Evolutionary conservation across 1,284 basidiomycete genomes (phyloP).

Genomic region (Pyrrhoderma noxium): DNA sequence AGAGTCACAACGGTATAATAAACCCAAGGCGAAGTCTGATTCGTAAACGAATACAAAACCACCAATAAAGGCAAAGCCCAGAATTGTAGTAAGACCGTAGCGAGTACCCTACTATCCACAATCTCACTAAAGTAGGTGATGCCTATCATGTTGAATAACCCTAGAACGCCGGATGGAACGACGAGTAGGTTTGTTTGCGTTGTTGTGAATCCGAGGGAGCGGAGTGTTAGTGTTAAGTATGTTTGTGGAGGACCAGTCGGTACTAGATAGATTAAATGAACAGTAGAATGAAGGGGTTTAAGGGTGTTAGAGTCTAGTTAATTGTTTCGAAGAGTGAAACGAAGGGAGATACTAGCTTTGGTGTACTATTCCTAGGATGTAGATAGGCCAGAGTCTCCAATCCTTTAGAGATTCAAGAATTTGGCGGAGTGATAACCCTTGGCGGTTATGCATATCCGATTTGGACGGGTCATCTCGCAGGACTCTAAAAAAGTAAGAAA

Average conservation of each 20-base stretch:
- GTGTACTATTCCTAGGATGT: slow-evolving; percentile 39
- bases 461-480: slow-evolving; percentile 54
- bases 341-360: slow-evolving; percentile 30
- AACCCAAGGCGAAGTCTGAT: slow-evolving; percentile 49
- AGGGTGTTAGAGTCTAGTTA: background rate
- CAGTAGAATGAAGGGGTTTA: background rate
- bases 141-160: slow-evolving; percentile 36
- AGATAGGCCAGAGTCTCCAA: slow-evolving; percentile 52
- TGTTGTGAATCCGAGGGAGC: slow-evolving; percentile 46
- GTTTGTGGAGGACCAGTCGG: slow-evolving; percentile 40
- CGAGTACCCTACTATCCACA: slow-evolving; percentile 46
- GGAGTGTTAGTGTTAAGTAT: slow-evolving; percentile 48
- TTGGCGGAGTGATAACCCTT: slow-evolving; percentile 41
- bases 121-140: slow-evolving; percentile 48
- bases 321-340: background rate
- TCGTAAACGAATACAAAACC: slow-evolving; percentile 47
- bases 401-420: slow-evolving; percentile 41
- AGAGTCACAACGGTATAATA: slow-evolving; percentile 51
- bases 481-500: slow-evolving; percentile 33
- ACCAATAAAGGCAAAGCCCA: slow-evolving; percentile 57
- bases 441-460: slow-evolving; percentile 58
- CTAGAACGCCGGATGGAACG: slow-evolving; percentile 41
- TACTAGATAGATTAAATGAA: slow-evolving; percentile 25
- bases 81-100: slow-evolving; percentile 48
- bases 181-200: slow-evolving; percentile 44